Percentiles rank a stretch among this genome's conserved stretches.
Conservation (phyloP, 768 basidiomycete species). For the Pisolithus marmoratus region DNA sequence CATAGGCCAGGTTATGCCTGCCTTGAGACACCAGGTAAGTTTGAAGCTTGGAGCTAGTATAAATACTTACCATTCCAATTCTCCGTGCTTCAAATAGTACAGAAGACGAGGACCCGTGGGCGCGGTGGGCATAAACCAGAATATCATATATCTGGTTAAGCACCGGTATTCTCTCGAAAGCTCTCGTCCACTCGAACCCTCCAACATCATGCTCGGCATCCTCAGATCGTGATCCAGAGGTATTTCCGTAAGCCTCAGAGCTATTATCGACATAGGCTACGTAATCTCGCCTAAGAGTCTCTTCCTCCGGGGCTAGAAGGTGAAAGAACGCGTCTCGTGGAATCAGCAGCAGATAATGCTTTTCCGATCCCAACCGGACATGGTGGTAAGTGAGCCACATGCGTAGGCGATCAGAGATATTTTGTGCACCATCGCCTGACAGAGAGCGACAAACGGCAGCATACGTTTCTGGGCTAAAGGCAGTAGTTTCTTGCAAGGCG, state of each 20-base stretch:
- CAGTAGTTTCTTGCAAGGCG: conserved; percentile 56
- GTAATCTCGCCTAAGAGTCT: conserved; percentile 44
- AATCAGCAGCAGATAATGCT: conserved; percentile 49
- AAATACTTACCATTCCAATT: conserved; percentile 52
- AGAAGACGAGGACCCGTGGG: conserved; percentile 46
- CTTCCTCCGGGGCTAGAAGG: conserved; percentile 44
- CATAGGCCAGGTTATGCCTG: conserved; percentile 70
- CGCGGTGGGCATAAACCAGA: conserved; percentile 58
- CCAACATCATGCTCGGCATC: conserved; percentile 14
- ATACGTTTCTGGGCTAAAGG: conserved; percentile 51
- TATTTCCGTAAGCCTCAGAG: background rate
- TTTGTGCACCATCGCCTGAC: conserved; percentile 26
- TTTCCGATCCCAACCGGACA: conserved; percentile 54
- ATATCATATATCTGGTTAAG: conserved; percentile 65
- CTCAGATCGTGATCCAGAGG: conserved; percentile 11
- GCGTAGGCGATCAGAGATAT: conserved; percentile 37
- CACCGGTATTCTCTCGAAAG: conserved; percentile 61
- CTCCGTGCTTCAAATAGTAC: conserved; percentile 54
- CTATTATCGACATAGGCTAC: conserved; percentile 32
- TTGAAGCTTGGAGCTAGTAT: background rate
- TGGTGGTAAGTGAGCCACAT: conserved; percentile 59
- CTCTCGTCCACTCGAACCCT: conserved; percentile 29
- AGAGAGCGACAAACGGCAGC: conserved; percentile 45
- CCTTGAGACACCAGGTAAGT: conserved; percentile 32
- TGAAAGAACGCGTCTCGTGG: conserved; percentile 58